phyloP scores from a whole-genome alignment of 2,329 filamentous ascomycete genomes.

The Colletotrichum sansevieriae region DNA sequence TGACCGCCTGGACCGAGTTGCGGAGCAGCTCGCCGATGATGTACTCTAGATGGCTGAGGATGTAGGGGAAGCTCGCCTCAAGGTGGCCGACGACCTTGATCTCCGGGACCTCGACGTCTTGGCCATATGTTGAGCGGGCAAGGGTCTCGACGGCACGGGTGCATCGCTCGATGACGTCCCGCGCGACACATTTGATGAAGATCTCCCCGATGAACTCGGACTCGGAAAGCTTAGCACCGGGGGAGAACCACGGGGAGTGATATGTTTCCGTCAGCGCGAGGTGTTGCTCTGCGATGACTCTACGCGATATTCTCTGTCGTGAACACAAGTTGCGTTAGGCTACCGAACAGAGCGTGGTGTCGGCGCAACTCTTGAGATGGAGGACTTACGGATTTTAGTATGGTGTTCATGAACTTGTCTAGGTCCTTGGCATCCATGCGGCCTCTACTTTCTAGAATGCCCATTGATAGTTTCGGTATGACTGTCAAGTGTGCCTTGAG shows the following conservation, averaged over 20 bases:
- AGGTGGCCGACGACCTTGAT: constrained; percentile 88
- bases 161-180: constrained; percentile 88
- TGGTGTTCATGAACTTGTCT: constrained; percentile 95
- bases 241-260: constrained; percentile 90
- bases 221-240: constrained; percentile 77
- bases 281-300: constrained; percentile 98
- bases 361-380: neutral
- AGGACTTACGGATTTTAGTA: constrained; percentile 82
- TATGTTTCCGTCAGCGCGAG: constrained; percentile 95
- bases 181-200: constrained; percentile 91
- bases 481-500: constrained; percentile 91
- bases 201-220: constrained; percentile 95
- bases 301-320: constrained; percentile 86
- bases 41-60: constrained; percentile 95
- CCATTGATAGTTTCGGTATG: constrained; percentile 94
- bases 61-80: constrained; percentile 94
- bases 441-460: constrained; percentile 89
- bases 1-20: constrained; percentile 93
- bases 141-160: constrained; percentile 81
- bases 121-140: constrained; percentile 80
- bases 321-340: constrained; percentile 18
- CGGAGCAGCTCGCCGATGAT: constrained; percentile 95
- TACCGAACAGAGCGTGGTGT: neutral
- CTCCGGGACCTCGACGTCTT: constrained; percentile 79
- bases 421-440: constrained; percentile 85